Percentiles rank a stretch among this genome's conserved stretches.
These are phyloP conservation scores for Dipteronia sinensis DNA, from an alignment of 345 rosid genomes.

Conservation along the genomic window DNA sequence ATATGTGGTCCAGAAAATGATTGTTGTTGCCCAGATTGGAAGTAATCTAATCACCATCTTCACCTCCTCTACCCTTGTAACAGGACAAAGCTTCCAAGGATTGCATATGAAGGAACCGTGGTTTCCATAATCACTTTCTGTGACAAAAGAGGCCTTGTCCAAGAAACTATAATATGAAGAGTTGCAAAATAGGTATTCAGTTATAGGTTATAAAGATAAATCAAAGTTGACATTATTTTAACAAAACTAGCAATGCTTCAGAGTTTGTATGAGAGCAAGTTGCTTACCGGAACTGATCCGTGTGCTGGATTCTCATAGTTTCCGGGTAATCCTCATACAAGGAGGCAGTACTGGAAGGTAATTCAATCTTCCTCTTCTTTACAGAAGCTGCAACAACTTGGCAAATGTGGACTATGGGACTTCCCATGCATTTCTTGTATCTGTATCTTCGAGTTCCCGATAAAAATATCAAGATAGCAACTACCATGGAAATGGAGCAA, in stretches of 20 bases:
- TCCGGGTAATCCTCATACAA: slow-evolving; percentile 57
- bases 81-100: slow-evolving; percentile 56
- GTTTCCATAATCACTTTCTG: slow-evolving; percentile 36
- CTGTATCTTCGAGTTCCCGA: slow-evolving; percentile 64
- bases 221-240: not conserved
- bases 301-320: slow-evolving; percentile 54
- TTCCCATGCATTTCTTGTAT: slow-evolving; percentile 74
- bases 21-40: slow-evolving; percentile 73
- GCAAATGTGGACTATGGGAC: slow-evolving; percentile 74
- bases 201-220: not conserved
- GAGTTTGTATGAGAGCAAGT: not conserved
- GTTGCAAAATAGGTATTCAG: not conserved
- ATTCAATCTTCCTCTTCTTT: slow-evolving; percentile 48
- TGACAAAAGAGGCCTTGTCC: slow-evolving; percentile 60
- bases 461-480: slow-evolving; percentile 56
- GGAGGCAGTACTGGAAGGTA: slow-evolving; percentile 47
- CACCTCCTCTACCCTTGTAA: slow-evolving; percentile 66
- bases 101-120: slow-evolving; percentile 26
- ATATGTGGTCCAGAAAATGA: slow-evolving; percentile 58
- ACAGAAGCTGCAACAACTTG: slow-evolving; percentile 72
- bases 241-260: not conserved
- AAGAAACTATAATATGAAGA: slow-evolving; percentile 40
- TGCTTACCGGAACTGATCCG: slow-evolving; percentile 60
- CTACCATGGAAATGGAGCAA: slow-evolving; percentile 59
- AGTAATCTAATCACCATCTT: slow-evolving; percentile 55